Evolutionary conservation across 75 land plant species (phyloP), one percentile per base, ranked within the genome.

Genomic region (Pseudotsuga menziesii): DNA sequence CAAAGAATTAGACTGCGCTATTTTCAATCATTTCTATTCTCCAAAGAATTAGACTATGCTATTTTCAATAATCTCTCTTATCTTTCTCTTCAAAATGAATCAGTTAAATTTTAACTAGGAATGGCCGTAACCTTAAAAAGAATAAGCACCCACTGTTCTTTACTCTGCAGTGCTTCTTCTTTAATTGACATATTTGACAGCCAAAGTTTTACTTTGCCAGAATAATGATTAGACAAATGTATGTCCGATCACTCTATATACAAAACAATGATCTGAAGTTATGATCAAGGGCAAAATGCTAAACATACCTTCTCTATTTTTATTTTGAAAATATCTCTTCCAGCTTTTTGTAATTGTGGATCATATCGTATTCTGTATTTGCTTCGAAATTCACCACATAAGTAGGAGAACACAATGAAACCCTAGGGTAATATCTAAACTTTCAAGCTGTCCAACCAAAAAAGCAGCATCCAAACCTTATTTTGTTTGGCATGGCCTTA

Each of bases 311-410:
- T 93, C 22, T 77, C 82, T 74, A 93, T 91, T 58, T 91, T 44
- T 91, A 83, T 80, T 93, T 93, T 78, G 84, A 91, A 80, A 93
- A 93, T 12, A 93, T 91, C n/a, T 93, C 96, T 71, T 91, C 94
- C 12, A 93, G 90, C 56, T 91, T 78, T 78, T 93, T 93, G 77
- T 91, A 93, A 55, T 93, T 93, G 81, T 93, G 96, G 74, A 93
- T 91, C 96, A 87, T 93, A 13, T 93, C 96, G 78, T 93, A 93
- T 78, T 93, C 94, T 26, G 70, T 88, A 80, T 86, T 93, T 57
- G 96, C 94, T 58, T 93, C 96, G 59, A 91, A 93, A 76, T 93
- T 93, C 39, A 93, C 96, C 85, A 89, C 48, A 71, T 77, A 20
- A 56, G 54, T 13, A 54, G 27, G 67, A 76, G 32, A 16, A 74